A percentile compares a stretch with the other conserved stretches of the same genome.
Evolutionary conservation across 108 stramenopile species (phyloP).

Genomic region (Discostella stelligeroides): DNA sequence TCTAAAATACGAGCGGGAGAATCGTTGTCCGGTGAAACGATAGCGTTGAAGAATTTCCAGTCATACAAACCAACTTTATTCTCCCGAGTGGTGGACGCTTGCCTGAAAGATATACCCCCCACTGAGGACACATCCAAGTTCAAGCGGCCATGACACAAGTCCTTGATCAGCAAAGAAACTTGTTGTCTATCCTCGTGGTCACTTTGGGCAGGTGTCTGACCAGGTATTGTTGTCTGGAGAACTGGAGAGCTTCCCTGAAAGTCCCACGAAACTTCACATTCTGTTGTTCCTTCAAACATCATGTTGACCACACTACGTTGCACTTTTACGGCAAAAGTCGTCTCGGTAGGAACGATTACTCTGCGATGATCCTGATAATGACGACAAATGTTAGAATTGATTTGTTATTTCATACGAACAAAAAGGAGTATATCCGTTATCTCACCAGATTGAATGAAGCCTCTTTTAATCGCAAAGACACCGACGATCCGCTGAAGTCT

Average conservation of each 20-base stretch:
- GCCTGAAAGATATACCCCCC: conserved; percentile 81
- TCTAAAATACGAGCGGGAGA: conserved; percentile 69
- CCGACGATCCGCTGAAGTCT: conserved; percentile 72
- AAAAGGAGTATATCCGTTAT: not conserved
- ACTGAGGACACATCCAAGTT: conserved; percentile 83
- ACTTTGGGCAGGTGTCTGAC: conserved; percentile 67
- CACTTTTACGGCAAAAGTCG: conserved; percentile 67
- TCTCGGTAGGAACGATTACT: conserved; percentile 82
- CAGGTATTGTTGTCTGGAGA: conserved; percentile 75
- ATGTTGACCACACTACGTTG: conserved; percentile 80
- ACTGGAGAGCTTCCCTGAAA: conserved; percentile 85
- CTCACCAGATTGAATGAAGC: conserved; percentile 60
- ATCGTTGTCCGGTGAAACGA: conserved; percentile 84
- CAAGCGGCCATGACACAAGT: conserved; percentile 84
- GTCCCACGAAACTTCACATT: conserved; percentile 87
- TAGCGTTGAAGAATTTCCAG: conserved; percentile 82
- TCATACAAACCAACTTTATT: conserved; percentile 60
- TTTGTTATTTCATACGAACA: not conserved
- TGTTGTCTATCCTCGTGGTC: conserved; percentile 80
- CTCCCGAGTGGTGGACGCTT: conserved; percentile 81
- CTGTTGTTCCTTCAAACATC: conserved; percentile 80
- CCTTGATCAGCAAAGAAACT: conserved; percentile 69
- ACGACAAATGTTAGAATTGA: not conserved
- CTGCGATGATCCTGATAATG: conserved; percentile 66
- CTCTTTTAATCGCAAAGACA: conserved; percentile 74